Evolutionary conservation across 208 protist species (phyloP).

Genomic region (Leishmania lainsoni): DNA sequence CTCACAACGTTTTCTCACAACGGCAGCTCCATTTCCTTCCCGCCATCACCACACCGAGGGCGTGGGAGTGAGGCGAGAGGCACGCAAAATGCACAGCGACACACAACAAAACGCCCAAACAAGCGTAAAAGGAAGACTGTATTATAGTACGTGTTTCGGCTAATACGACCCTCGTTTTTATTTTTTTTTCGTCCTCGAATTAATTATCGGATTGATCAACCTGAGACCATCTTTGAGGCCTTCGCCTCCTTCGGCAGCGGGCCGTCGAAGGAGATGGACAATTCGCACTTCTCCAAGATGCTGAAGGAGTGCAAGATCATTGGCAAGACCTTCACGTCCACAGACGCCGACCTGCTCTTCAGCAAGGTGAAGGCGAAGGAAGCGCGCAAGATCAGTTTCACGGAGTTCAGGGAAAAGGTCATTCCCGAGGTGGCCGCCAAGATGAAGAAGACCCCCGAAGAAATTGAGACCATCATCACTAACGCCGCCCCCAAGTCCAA

Average conservation of each 20-base stretch:
- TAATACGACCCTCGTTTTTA: too few relatives aligned
- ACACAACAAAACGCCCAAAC: too few relatives aligned
- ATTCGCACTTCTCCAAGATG: conserved; percentile 92
- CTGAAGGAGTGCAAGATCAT: conserved; percentile 92
- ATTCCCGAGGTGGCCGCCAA: conserved; percentile 88
- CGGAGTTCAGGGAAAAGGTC: conserved; percentile 68
- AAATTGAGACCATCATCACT: conserved; percentile 60
- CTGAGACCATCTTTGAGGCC: too few relatives aligned
- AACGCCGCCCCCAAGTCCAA: conserved; percentile 56
- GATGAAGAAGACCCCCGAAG: conserved; percentile 81
- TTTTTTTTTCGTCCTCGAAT: too few relatives aligned
- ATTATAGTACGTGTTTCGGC: too few relatives aligned
- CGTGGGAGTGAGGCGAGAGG: too few relatives aligned
- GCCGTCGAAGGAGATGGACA: conserved; percentile 89
- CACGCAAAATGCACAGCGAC: too few relatives aligned
- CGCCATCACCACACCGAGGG: too few relatives aligned
- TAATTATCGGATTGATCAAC: too few relatives aligned
- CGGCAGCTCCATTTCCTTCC: too few relatives aligned
- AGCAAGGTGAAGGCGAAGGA: conserved; percentile 91
- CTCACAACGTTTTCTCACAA: too few relatives aligned
- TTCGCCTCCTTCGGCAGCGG: conserved; percentile 87
- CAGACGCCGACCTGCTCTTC: conserved; percentile 91
- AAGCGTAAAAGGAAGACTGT: too few relatives aligned
- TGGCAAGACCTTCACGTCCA: conserved; percentile 86
- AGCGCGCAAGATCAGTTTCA: conserved; percentile 82